phyloP scores from a whole-genome alignment of 2,329 filamentous ascomycete genomes.

The Dichotomopilus funicola region DNA sequence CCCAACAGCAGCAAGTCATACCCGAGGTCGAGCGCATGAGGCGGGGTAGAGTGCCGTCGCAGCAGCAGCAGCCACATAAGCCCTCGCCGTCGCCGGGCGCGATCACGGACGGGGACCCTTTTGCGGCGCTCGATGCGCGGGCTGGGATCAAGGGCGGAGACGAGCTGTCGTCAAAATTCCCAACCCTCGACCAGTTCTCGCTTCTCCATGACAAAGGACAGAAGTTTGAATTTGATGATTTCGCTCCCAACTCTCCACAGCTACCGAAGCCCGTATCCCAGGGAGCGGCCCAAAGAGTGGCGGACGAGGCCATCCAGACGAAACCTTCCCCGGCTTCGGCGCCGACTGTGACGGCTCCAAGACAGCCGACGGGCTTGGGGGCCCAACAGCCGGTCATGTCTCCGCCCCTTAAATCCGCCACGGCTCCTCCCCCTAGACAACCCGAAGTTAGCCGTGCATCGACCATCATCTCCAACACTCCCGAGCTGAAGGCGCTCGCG shows the following conservation, averaged over 20 bases:
- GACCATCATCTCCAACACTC: constrained; percentile 56
- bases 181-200: constrained; percentile 87
- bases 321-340: constrained; percentile 27
- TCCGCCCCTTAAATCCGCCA: constrained; percentile 34
- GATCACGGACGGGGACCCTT: constrained; percentile 71
- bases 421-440: constrained; percentile 35
- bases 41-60: constrained; percentile 62
- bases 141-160: constrained; percentile 52
- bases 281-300: constrained; percentile 67
- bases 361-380: constrained; percentile 26
- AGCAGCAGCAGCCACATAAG: constrained; percentile 40
- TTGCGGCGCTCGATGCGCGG: constrained; percentile 77
- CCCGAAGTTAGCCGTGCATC: constrained; percentile 53
- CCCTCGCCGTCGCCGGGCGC: constrained; percentile 63
- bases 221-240: constrained; percentile 75
- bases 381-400: constrained; percentile 29
- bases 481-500: constrained; percentile 53
- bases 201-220: constrained; percentile 76
- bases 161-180: constrained; percentile 79
- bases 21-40: constrained; percentile 94
- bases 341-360: constrained; percentile 27
- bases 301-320: constrained; percentile 73
- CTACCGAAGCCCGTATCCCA: constrained; percentile 54
- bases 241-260: constrained; percentile 40
- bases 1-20: constrained; percentile 63